Evolutionary conservation across 805 yeast species (phyloP), one percentile per base, ranked within the genome.

Genomic region (Myxozyma monticola): DNA sequence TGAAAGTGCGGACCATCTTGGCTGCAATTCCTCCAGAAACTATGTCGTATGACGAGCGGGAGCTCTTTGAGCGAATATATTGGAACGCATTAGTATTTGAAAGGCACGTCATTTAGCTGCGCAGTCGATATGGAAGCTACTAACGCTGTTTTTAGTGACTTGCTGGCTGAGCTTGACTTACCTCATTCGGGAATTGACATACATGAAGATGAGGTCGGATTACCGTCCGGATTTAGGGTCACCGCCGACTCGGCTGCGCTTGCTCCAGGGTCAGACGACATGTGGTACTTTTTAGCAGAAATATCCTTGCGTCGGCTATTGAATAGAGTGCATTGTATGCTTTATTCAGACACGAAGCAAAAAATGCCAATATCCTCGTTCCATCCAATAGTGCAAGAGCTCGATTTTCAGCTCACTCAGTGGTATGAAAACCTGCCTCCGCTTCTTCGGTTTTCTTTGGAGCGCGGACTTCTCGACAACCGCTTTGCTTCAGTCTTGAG

Each of bases 321-420:
- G 17, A 51, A 51, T 24, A 43, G 55, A 12, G 55, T 51, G 7
- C 55, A 51, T 24, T 41, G 37, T 20, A 37, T 51, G 49, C 48
- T 51, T 4, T 51, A 39, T 35, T 42, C 48, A 6, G 42, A 37
- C n/a, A 29, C 48, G 12, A 28, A 17, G 8, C 33, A 22, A n/a
- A 42, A 42, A 29, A 48, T 44, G 52, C 42, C 52, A 7, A 40
- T 51, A 8, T 47, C 56, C 9, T 20, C 53, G 14, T 40, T 15
- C 18, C 51, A 51, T 18, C 53, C 56, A 12, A 48, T 51, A 22
- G 56, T 51, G 12, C 37, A 51, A 29, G 53, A 51, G 28, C 42
- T 51, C 8, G 52, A 51, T 36, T 51, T 51, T 37, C 56, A 51
- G 37, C 43, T 51, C 7, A 48, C 37, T 7, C 56, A 51, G 31